A percentile compares a stretch with the other conserved stretches of the same genome.
Evolutionary conservation across 306 rosid species (phyloP).

Genomic region (Malus domestica): DNA sequence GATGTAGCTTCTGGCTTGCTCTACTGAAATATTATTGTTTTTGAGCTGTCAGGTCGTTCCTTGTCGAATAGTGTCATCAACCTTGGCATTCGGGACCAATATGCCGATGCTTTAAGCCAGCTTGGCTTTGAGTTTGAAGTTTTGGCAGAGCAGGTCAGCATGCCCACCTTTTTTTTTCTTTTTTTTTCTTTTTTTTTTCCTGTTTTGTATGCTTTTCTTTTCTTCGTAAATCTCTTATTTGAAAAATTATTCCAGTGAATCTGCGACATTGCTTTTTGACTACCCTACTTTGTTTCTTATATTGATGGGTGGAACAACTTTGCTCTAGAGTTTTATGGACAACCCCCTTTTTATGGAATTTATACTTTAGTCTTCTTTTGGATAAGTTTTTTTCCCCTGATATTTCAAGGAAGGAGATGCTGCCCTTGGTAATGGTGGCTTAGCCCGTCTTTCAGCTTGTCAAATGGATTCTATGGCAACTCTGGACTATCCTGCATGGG

Average conservation of each 20-base stretch:
- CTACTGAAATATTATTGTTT: slow-evolving; percentile 5
- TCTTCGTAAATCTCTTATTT: too few species aligned
- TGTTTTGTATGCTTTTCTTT: too few species aligned
- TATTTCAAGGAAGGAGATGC: slow-evolving; percentile 70
- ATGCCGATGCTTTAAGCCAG: slow-evolving; percentile 64
- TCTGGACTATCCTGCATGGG: slow-evolving; percentile 80
- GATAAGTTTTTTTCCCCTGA: background rate
- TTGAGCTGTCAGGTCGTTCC: slow-evolving; percentile 55
- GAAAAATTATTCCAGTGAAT: background rate
- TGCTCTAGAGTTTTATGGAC: background rate
- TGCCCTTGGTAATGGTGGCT: slow-evolving; percentile 76
- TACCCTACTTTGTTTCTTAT: background rate
- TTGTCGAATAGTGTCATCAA: slow-evolving; percentile 69
- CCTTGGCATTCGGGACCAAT: slow-evolving; percentile 70
- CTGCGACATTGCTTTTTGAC: background rate
- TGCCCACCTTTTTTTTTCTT: too few species aligned
- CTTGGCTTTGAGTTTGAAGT: slow-evolving; percentile 79
- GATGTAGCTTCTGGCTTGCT: background rate
- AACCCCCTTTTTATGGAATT: background rate
- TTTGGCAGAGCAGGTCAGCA: slow-evolving; percentile 60
- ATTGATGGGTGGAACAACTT: background rate
- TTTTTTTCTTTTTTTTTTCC: too few species aligned
- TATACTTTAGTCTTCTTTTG: background rate
- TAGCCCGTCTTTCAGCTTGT: slow-evolving; percentile 75
- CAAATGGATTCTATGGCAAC: slow-evolving; percentile 79